A percentile compares a stretch with the other conserved stretches of the same genome.
Conservation (phyloP, 306 rosid species). For the Gastrolobium bilobum region DNA sequence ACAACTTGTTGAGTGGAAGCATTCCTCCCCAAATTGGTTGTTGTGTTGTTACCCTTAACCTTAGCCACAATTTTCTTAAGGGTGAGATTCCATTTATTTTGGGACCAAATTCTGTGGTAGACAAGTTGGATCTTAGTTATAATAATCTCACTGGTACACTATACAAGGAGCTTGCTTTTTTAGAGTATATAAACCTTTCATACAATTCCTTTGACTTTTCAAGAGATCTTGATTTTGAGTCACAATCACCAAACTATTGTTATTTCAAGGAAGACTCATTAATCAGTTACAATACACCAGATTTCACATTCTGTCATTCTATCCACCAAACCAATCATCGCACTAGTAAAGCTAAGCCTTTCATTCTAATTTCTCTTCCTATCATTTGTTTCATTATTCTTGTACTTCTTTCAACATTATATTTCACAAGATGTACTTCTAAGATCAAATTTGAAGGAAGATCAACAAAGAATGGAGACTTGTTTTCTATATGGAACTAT, state of each 20-base stretch:
- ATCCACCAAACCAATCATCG: not conserved
- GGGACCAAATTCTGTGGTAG: not conserved
- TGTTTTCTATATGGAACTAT: conserved; percentile 25
- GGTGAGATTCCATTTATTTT: not conserved
- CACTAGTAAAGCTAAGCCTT: not conserved
- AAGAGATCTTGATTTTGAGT: not conserved
- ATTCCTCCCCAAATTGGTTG: not conserved
- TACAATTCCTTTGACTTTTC: conserved; percentile 33
- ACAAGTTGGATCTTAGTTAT: conserved; percentile 8
- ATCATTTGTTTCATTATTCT: not conserved
- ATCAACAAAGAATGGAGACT: not conserved
- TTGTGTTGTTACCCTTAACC: not conserved
- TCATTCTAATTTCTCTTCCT: not conserved
- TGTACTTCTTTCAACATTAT: not conserved
- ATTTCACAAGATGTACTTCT: not conserved
- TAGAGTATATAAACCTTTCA: not conserved
- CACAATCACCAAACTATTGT: not conserved
- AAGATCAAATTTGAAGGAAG: not conserved
- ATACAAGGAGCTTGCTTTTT: not conserved
- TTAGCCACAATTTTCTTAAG: not conserved
- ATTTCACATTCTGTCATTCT: not conserved
- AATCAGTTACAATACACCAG: not conserved
- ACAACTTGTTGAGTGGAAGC: not conserved
- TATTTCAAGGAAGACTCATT: not conserved
- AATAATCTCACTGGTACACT: conserved; percentile 27